Evolutionary conservation across 225 moss, liverwort and hornwort genomes (phyloP).

Genomic region (Rhytidiadelphus loreus): DNA sequence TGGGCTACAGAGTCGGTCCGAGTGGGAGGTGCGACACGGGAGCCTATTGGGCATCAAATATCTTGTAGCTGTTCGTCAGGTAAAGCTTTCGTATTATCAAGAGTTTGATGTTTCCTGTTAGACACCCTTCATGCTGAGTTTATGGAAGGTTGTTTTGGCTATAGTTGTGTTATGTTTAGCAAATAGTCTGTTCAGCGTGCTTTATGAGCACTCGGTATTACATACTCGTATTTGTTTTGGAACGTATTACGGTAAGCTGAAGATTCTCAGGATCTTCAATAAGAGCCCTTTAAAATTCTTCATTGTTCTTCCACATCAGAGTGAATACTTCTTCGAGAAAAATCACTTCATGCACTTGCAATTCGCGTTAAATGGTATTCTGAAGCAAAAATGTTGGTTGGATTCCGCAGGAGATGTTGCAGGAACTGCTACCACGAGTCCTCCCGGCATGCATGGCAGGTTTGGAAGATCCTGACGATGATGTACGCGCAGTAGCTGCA

Average conservation of each 20-base stretch:
- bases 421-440: constrained; percentile 72
- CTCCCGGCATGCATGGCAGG: constrained; percentile 92
- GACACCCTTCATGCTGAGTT: not conserved
- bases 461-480: constrained; percentile 85
- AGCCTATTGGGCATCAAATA: constrained; percentile 90
- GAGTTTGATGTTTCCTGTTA: not conserved
- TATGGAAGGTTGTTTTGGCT: not conserved
- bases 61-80: constrained; percentile 82
- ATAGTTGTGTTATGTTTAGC: not conserved
- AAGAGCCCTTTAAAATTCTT: not conserved
- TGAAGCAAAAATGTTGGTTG: constrained; percentile 49
- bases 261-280: not conserved
- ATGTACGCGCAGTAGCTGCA: constrained; percentile 89
- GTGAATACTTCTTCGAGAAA: not conserved
- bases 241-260: not conserved
- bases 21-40: constrained; percentile 98
- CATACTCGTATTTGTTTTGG: not conserved
- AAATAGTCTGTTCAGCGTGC: not conserved
- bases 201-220: not conserved
- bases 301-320: not conserved
- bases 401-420: constrained; percentile 71
- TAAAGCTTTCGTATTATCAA: not conserved
- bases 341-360: not conserved
- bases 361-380: not conserved
- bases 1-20: constrained; percentile 43